Conservation (phyloP, 306 rosid species). For the Begonia loranthoides region DNA sequence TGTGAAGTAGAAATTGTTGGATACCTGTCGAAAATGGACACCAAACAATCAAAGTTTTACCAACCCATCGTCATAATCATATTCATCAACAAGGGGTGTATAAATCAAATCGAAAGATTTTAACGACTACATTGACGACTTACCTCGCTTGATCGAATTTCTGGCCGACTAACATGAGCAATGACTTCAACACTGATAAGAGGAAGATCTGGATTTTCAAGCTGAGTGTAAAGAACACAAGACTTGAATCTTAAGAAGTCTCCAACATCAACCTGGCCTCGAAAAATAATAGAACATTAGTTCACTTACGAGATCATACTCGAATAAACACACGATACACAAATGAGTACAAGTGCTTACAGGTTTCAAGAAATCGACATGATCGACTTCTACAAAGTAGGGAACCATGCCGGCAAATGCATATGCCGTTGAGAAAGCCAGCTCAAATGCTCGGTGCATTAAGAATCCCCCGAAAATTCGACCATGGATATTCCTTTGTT, state of each 20-base stretch:
- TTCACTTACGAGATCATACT: too few relatives aligned
- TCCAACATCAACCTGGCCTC: slow-evolving; percentile 81
- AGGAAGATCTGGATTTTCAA: slow-evolving; percentile 68
- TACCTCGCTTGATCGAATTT: slow-evolving; percentile 84
- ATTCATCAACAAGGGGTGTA: too few relatives aligned
- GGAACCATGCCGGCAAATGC: slow-evolving; percentile 88
- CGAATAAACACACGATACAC: too few relatives aligned
- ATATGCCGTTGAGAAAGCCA: slow-evolving; percentile 91
- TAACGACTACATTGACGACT: too few relatives aligned
- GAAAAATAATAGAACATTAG: too few relatives aligned
- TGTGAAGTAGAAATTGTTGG: slow-evolving; percentile 75
- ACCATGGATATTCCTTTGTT: slow-evolving; percentile 95
- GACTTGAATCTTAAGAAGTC: slow-evolving; percentile 91
- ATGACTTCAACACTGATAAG: slow-evolving; percentile 84
- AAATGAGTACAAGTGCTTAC: too few relatives aligned
- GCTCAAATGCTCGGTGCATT: slow-evolving; percentile 91
- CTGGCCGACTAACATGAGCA: slow-evolving; percentile 96
- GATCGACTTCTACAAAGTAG: slow-evolving; percentile 89
- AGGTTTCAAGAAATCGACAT: slow-evolving; percentile 86
- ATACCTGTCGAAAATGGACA: slow-evolving; percentile 27
- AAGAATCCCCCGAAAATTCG: slow-evolving; percentile 93
- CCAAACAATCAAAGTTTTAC: not conserved
- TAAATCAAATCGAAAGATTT: too few relatives aligned
- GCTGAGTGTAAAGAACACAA: slow-evolving; percentile 70
- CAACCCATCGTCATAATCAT: too few relatives aligned